Evolutionary conservation across 1,284 basidiomycete genomes (phyloP).

Genomic region (Ceratobasidium sp.): DNA sequence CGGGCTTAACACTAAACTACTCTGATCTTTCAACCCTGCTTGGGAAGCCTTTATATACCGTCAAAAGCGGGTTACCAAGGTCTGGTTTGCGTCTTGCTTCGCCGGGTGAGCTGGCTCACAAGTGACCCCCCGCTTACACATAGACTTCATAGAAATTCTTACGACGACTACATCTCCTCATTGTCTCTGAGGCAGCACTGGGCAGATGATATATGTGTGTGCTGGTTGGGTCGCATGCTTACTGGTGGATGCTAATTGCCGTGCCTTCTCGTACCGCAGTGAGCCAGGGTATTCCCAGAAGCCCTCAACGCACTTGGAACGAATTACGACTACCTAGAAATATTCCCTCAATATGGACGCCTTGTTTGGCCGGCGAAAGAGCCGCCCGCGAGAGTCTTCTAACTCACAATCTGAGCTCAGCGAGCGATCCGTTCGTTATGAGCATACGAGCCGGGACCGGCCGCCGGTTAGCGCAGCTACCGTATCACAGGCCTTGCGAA

Average conservation of each 20-base stretch:
- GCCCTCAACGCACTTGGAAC: not conserved
- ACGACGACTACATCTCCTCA: not conserved
- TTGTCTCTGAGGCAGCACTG: not conserved
- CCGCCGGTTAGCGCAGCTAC: slow-evolving; percentile 69
- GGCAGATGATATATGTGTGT: slow-evolving; percentile 33
- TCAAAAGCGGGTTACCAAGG: not conserved
- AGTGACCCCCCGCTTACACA: slow-evolving; percentile 14
- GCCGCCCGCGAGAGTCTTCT: slow-evolving; percentile 63
- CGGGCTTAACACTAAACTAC: too few species aligned
- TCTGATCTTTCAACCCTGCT: not conserved
- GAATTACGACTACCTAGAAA: slow-evolving; percentile 2
- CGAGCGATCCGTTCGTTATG: slow-evolving; percentile 77
- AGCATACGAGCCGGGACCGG: slow-evolving; percentile 67
- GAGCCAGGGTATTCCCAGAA: too few species aligned
- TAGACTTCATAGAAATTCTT: not conserved
- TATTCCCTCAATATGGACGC: slow-evolving; percentile 50
- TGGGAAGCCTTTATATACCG: not conserved
- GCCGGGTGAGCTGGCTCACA: slow-evolving; percentile 16
- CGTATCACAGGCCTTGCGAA: slow-evolving; percentile 66
- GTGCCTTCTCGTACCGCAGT: not conserved
- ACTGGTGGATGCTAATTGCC: too few species aligned
- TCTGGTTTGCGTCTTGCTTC: too few species aligned
- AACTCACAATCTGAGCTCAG: slow-evolving; percentile 57
- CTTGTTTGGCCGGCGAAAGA: slow-evolving; percentile 58
- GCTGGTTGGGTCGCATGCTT: slow-evolving; percentile 16